phyloP scores from a whole-genome alignment of 306 rosid genomes.

The Pterocarpus santalinus region DNA sequence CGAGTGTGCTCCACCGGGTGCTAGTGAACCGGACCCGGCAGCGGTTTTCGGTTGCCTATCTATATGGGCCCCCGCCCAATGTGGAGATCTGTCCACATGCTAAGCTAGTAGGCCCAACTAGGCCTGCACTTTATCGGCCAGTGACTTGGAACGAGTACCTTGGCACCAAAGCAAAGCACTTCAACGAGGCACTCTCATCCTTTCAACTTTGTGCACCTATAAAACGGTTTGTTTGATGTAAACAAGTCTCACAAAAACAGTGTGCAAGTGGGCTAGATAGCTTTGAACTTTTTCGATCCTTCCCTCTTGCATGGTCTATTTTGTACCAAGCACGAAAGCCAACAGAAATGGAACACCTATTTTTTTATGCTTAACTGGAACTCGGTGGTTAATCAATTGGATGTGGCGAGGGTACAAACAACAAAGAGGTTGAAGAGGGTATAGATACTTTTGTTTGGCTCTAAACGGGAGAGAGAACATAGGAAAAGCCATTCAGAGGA shows the following conservation, averaged over 20 bases:
- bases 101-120: slow-evolving; percentile 67
- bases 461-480: slow-evolving; percentile 32
- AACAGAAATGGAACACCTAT: slow-evolving; percentile 8
- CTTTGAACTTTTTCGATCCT: not conserved
- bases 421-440: slow-evolving; percentile 8
- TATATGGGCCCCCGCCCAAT: slow-evolving; percentile 70
- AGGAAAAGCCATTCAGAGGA: slow-evolving; percentile 36
- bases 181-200: slow-evolving; percentile 77
- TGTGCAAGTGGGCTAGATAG: slow-evolving; percentile 63
- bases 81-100: slow-evolving; percentile 73
- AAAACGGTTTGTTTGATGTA: slow-evolving; percentile 62
- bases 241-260: slow-evolving; percentile 52
- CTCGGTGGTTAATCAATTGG: slow-evolving; percentile 21
- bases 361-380: slow-evolving; percentile 13
- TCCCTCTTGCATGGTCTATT: slow-evolving; percentile 51
- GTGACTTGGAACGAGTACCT: slow-evolving; percentile 94
- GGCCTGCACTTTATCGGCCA: slow-evolving; percentile 74
- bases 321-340: slow-evolving; percentile 43
- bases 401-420: slow-evolving; percentile 18
- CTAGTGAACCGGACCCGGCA: slow-evolving; percentile 75
- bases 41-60: slow-evolving; percentile 71
- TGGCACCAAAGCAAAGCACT: slow-evolving; percentile 80
- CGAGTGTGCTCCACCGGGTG: slow-evolving; percentile 78
- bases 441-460: slow-evolving; percentile 48
- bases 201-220: slow-evolving; percentile 60